phyloP scores from a whole-genome alignment of 768 basidiomycete genomes.

The Pleurotus pulmonarius region DNA sequence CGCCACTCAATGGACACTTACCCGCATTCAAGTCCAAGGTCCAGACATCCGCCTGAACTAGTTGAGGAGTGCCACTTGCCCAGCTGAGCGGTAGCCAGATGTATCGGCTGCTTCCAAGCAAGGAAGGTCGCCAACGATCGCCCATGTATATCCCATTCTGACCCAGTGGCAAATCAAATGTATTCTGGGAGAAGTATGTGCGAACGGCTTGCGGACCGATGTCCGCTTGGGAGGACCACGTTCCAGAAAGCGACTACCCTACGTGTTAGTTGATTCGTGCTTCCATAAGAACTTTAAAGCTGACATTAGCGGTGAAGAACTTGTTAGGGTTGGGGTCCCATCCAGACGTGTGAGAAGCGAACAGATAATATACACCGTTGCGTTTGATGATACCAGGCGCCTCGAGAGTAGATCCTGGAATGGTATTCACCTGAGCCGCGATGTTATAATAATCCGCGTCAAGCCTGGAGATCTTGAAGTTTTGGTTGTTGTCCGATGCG shows the following conservation, averaged over 20 bases:
- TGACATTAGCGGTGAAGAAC: conserved; percentile 47
- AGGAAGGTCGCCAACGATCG: conserved; percentile 53
- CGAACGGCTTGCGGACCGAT: conserved; percentile 46
- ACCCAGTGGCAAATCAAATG: conserved; percentile 48
- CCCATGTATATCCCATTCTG: conserved; percentile 58
- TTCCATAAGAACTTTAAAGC: conserved; percentile 12
- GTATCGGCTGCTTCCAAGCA: conserved; percentile 55
- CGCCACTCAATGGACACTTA: conserved; percentile 9
- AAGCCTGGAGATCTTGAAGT: conserved; percentile 60
- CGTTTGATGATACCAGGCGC: conserved; percentile 60
- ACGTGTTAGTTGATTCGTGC: not conserved
- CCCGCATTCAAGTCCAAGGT: conserved; percentile 44
- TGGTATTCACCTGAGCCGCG: conserved; percentile 33
- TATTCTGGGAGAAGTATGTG: conserved; percentile 63
- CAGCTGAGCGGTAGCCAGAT: conserved; percentile 61
- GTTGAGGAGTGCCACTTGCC: conserved; percentile 48
- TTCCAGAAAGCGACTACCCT: conserved; percentile 44
- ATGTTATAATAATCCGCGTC: conserved; percentile 61
- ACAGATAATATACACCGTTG: conserved; percentile 54
- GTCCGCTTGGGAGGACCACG: conserved; percentile 55
- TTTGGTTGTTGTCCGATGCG: conserved; percentile 65
- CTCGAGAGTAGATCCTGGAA: conserved; percentile 48
- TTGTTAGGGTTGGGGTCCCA: conserved; percentile 66
- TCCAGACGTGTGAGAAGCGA: conserved; percentile 55
- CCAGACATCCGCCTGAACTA: conserved; percentile 57